Evolutionary conservation across 2,329 filamentous ascomycete genomes (phyloP).

Genomic region (Penicillium sp.): DNA sequence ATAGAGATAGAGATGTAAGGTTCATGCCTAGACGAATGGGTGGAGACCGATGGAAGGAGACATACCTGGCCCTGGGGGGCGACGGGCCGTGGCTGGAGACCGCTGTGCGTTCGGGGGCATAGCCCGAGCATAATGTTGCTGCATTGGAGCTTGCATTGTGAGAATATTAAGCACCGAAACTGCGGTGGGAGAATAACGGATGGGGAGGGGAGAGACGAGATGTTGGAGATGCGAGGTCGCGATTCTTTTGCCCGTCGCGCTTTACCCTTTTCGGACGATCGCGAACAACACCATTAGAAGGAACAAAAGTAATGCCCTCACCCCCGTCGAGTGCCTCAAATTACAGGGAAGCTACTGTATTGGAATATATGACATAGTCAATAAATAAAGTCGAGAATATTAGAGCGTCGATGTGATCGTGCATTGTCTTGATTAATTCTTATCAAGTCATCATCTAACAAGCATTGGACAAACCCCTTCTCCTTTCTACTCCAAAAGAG

Average conservation of each 20-base stretch:
- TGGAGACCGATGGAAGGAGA: slow-evolving; percentile 19
- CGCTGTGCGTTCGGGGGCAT: slow-evolving; percentile 41
- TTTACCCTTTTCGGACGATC: slow-evolving; percentile 34
- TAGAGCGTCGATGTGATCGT: slow-evolving; percentile 5
- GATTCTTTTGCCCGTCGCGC: slow-evolving; percentile 37
- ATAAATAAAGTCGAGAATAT: neutral
- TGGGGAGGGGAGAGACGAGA: slow-evolving; percentile 21
- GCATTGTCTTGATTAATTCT: slow-evolving; percentile 19
- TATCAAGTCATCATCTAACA: slow-evolving; percentile 25
- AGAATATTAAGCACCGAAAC: slow-evolving; percentile 11
- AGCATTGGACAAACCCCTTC: slow-evolving; percentile 24
- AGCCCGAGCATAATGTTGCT: slow-evolving; percentile 42
- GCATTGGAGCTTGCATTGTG: slow-evolving; percentile 41
- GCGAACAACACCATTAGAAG: slow-evolving; percentile 9
- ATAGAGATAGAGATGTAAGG: slow-evolving; percentile 12
- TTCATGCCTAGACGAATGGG: slow-evolving; percentile 6
- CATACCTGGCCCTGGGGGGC: slow-evolving; percentile 40
- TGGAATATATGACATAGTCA: neutral
- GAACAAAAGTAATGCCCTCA: neutral
- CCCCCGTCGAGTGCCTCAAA: neutral
- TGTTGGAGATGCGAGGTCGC: slow-evolving; percentile 29
- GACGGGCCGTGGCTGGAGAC: slow-evolving; percentile 43
- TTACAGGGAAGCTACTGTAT: no score
- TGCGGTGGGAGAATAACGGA: slow-evolving; percentile 14
- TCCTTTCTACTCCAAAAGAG: slow-evolving; percentile 71